Conservation (phyloP, 305 asterid species). For the Fraxinus angustifolia region DNA sequence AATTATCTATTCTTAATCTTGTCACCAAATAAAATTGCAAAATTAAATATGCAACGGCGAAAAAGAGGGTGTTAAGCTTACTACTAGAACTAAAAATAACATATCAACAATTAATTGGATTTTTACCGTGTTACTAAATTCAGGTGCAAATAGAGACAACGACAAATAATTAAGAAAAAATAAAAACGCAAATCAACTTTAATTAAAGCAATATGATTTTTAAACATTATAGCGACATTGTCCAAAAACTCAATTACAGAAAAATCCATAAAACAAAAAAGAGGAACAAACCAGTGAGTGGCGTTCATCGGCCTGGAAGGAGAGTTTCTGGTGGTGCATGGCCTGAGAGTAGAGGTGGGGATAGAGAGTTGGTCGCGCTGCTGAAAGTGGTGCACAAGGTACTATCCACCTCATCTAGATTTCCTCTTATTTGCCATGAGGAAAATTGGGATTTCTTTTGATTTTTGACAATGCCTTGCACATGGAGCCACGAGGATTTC, state of each 20-base stretch:
- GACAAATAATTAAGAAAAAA: not conserved
- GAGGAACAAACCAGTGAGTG: constrained; percentile 45
- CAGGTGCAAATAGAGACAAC: not conserved
- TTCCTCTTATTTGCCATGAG: constrained; percentile 63
- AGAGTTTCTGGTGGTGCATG: constrained; percentile 51
- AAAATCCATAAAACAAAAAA: not conserved
- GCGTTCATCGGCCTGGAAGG: constrained; percentile 63
- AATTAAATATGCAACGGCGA: not conserved
- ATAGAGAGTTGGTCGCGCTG: constrained; percentile 55
- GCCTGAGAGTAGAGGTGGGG: constrained; percentile 64
- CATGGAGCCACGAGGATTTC: not conserved
- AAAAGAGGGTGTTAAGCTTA: not conserved
- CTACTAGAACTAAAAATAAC: not conserved
- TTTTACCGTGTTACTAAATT: not conserved
- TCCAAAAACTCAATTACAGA: not conserved
- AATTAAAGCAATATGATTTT: not conserved
- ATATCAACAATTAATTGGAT: not conserved
- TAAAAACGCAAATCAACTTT: not conserved
- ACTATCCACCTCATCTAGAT: constrained; percentile 64
- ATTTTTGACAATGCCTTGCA: constrained; percentile 21
- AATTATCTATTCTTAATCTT: not conserved
- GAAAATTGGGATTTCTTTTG: not conserved
- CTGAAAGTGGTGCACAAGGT: constrained; percentile 54
- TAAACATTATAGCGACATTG: not conserved
- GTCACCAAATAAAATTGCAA: not conserved